These are phyloP conservation scores for Apiospora arundinis DNA, from an alignment of 2,329 filamentous ascomycete species.

Conservation along the genomic window DNA sequence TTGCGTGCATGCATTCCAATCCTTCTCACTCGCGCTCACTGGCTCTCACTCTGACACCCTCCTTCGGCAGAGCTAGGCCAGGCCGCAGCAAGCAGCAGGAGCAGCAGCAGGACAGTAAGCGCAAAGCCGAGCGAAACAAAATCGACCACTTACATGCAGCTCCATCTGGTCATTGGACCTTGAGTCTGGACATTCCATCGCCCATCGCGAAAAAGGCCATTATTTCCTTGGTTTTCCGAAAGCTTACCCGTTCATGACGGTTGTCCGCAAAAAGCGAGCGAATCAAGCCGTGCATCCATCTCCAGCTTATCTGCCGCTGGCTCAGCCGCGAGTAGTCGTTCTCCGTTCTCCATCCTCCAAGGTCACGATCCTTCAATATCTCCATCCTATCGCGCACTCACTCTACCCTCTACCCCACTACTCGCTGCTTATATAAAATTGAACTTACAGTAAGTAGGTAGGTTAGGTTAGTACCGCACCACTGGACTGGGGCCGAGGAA, in stretches of 20 bases:
- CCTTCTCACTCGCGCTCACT: neutral
- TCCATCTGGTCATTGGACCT: conserved; percentile 5
- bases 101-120: neutral
- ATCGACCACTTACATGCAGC: neutral
- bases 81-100: neutral
- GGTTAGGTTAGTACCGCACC: too few species aligned
- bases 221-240: conserved; percentile 13
- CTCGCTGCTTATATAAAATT: too few species aligned
- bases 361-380: neutral
- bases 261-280: neutral
- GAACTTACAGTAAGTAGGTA: too few species aligned
- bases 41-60: neutral
- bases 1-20: neutral
- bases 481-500: neutral
- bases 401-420: too few species aligned
- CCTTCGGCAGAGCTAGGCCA: neutral
- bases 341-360: too few species aligned
- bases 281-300: neutral
- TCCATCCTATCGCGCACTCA: neutral
- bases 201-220: neutral
- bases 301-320: neutral
- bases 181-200: neutral
- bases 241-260: neutral
- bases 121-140: neutral
- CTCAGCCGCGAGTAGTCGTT: neutral